phyloP scores from a whole-genome alignment of 2,329 filamentous ascomycete species.

The Chrysoporthe cubensis region DNA sequence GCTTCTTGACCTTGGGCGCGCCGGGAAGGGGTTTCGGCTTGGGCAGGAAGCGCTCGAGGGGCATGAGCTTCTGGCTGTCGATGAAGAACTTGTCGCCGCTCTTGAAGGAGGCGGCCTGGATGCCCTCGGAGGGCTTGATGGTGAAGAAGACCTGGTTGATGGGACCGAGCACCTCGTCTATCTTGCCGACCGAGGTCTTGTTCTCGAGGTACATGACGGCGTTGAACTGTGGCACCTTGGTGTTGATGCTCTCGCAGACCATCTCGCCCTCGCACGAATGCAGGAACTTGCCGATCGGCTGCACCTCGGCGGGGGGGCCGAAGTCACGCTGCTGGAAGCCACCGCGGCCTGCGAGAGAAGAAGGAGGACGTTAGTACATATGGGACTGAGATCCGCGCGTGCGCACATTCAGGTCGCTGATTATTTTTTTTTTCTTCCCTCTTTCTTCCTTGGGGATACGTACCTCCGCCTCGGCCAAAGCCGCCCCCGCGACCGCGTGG shows the following conservation, averaged over 20 bases:
- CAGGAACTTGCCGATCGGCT: constrained; percentile 91
- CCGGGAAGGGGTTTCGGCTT: constrained; percentile 80
- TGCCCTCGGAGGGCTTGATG: constrained; percentile 95
- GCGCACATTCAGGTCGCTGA: not conserved
- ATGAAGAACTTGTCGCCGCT: constrained; percentile 97
- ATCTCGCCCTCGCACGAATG: constrained; percentile 98
- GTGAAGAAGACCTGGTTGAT: constrained; percentile 99
- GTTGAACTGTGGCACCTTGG: constrained; percentile 98
- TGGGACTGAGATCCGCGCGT: not conserved
- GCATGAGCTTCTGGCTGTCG: constrained; percentile 89
- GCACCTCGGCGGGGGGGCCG: constrained; percentile 64
- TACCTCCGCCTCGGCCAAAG: constrained; percentile 55
- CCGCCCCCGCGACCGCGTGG: constrained; percentile 52
- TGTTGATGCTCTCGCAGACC: constrained; percentile 93
- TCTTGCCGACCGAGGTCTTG: constrained; percentile 94
- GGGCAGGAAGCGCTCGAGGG: constrained; percentile 93
- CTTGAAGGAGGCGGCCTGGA: constrained; percentile 94
- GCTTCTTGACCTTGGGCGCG: constrained; percentile 55
- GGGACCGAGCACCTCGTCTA: constrained; percentile 96
- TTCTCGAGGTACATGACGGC: constrained; percentile 98
- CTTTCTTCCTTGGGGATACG: not conserved
- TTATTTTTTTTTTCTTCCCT: constrained; percentile 41
- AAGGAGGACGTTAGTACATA: constrained; percentile 18
- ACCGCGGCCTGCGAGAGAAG: constrained; percentile 55
- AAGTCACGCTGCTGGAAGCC: constrained; percentile 63